These are phyloP conservation scores for Aotearoamyces nothofagi DNA, from an alignment of 2,329 filamentous ascomycete species.

Conservation along the genomic window DNA sequence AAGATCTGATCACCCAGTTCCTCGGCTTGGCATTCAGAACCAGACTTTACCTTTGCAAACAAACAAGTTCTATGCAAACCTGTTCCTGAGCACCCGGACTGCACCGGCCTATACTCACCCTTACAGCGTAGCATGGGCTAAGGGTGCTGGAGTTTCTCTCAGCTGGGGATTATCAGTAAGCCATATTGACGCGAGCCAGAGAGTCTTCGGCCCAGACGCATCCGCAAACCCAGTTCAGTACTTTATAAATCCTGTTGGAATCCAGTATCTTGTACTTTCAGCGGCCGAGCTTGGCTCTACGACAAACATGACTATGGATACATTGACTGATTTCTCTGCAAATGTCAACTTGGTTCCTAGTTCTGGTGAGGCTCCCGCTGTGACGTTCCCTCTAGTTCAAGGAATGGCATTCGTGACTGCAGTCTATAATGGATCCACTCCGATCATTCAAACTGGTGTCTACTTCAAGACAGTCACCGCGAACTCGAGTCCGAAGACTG, in stretches of 20 bases:
- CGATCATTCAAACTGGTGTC: slow-evolving; percentile 58
- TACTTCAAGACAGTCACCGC: slow-evolving; percentile 56
- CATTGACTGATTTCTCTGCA: slow-evolving; percentile 39
- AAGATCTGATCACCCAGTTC: slow-evolving; percentile 41
- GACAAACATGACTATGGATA: slow-evolving; percentile 39
- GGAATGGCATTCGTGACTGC: slow-evolving; percentile 82
- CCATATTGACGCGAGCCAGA: slow-evolving; percentile 53
- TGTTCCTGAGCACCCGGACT: slow-evolving; percentile 61
- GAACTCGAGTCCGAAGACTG: slow-evolving; percentile 38
- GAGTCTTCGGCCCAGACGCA: slow-evolving; percentile 47
- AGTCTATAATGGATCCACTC: slow-evolving; percentile 54
- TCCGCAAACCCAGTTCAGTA: slow-evolving; percentile 46
- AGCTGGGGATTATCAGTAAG: slow-evolving; percentile 70
- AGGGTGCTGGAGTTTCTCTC: slow-evolving; percentile 41
- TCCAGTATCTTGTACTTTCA: slow-evolving; percentile 69
- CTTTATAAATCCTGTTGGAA: slow-evolving; percentile 68
- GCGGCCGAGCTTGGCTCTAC: slow-evolving; percentile 53
- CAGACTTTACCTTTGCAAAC: slow-evolving; percentile 40
- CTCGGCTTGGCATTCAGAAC: slow-evolving; percentile 30
- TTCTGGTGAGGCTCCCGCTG: slow-evolving; percentile 34
- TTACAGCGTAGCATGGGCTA: slow-evolving; percentile 54
- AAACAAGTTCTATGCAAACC: slow-evolving; percentile 72
- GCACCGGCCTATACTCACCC: slow-evolving; percentile 61
- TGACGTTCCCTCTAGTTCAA: slow-evolving; percentile 74
- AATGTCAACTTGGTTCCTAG: slow-evolving; percentile 52